These are phyloP conservation scores for Fusarium tricinctum DNA, from an alignment of 2,329 filamentous ascomycete species.

Conservation along the genomic window DNA sequence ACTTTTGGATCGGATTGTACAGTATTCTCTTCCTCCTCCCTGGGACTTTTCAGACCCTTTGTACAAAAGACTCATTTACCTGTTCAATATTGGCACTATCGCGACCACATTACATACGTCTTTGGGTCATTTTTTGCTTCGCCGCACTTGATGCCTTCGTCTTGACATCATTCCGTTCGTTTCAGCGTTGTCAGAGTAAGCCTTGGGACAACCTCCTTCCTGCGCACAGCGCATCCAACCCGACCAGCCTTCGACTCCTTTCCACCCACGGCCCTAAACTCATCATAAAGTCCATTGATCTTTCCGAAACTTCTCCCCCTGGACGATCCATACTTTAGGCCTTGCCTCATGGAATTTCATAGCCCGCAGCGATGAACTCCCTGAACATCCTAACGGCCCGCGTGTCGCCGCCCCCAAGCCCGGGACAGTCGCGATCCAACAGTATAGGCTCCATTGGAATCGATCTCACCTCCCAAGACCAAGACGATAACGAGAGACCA, in stretches of 20 bases:
- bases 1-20: constrained; percentile 34
- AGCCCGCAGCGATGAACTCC: constrained; percentile 86
- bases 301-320: constrained; percentile 7
- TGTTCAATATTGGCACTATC: constrained; percentile 27
- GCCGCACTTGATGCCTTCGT: constrained; percentile 39
- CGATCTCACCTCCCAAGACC: constrained; percentile 60
- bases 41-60: constrained; percentile 15
- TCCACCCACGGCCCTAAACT: background rate
- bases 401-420: constrained; percentile 74
- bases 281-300: background rate
- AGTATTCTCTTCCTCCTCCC: constrained; percentile 23
- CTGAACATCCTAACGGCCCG: constrained; percentile 92
- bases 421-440: constrained; percentile 70
- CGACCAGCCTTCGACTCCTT: constrained; percentile 9
- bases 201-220: constrained; percentile 18
- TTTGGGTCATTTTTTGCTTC: constrained; percentile 25
- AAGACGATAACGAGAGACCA: constrained; percentile 50
- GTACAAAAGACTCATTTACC: constrained; percentile 22
- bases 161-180: constrained; percentile 45
- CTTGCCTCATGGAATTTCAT: constrained; percentile 67
- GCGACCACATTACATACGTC: constrained; percentile 15
- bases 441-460: constrained; percentile 69
- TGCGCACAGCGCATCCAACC: constrained; percentile 41
- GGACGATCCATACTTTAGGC: constrained; percentile 21
- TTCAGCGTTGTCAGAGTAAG: constrained; percentile 32